These are phyloP conservation scores for Neophaeococcomyces aloes DNA, from an alignment of 2,329 filamentous ascomycete species.

Conservation along the genomic window DNA sequence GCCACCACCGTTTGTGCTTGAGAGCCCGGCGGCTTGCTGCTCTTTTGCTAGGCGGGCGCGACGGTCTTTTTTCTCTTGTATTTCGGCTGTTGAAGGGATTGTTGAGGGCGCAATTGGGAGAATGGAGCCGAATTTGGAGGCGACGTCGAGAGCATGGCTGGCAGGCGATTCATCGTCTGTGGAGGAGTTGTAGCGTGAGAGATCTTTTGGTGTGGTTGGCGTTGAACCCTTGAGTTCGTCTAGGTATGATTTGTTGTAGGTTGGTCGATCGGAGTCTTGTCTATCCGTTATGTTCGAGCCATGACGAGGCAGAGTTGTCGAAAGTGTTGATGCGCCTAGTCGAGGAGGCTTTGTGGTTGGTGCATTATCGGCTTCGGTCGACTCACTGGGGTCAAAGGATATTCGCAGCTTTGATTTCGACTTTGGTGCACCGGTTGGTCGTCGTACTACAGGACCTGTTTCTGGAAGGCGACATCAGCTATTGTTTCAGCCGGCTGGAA, in stretches of 20 bases:
- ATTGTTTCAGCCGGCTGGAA: slow-evolving; percentile 8
- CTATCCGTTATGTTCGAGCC: neutral
- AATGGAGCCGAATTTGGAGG: slow-evolving; percentile 38
- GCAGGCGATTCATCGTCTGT: slow-evolving; percentile 12
- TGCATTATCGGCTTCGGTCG: slow-evolving; percentile 38
- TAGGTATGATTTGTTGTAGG: slow-evolving; percentile 77
- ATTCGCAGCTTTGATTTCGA: slow-evolving; percentile 67
- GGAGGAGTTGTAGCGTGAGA: slow-evolving; percentile 31
- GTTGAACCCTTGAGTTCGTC: slow-evolving; percentile 78
- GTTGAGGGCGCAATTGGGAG: slow-evolving; percentile 24
- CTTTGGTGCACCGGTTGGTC: slow-evolving; percentile 43
- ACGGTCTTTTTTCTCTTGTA: slow-evolving; percentile 81
- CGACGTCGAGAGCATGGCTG: slow-evolving; percentile 40
- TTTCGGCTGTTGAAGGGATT: slow-evolving; percentile 75
- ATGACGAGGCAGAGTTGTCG: slow-evolving; percentile 1
- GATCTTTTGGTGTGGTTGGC: slow-evolving; percentile 64
- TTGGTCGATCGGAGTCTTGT: slow-evolving; percentile 43
- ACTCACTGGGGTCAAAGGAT: slow-evolving; percentile 60
- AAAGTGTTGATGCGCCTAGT: slow-evolving; percentile 11
- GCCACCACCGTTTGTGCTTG: neutral
- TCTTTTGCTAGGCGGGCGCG: slow-evolving; percentile 69
- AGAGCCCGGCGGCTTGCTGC: slow-evolving; percentile 26
- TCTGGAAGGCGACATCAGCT: slow-evolving; percentile 31
- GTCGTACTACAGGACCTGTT: slow-evolving; percentile 41
- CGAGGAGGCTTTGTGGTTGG: slow-evolving; percentile 9